Base-by-base conservation (phyloP, 2,329 filamentous ascomycete genomes). In the Cercospora sojina region DNA sequence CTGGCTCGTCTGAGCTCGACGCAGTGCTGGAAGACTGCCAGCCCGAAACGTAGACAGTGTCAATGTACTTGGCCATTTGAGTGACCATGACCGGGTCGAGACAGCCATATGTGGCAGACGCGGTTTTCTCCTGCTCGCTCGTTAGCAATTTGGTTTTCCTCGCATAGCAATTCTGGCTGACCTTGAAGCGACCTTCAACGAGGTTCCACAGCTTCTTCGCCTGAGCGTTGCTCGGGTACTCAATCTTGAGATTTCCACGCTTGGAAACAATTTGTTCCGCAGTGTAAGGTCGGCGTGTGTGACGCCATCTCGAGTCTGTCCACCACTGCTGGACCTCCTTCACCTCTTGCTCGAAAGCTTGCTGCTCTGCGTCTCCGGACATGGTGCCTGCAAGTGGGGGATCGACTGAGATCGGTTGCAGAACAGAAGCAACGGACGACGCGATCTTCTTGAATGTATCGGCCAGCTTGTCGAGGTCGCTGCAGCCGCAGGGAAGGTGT, bases 21-120 rank as follows among this genome's bases (percentile, higher is more conserved):
- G 95, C 95, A 7, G 95, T 99, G 25, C 93, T 97, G 1, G 94
- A 98, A 71, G 92, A 97, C 82, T 99, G 95, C 95, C 95, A 99
- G 71, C 95, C 95, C 63, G 95, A 98, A 69, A 99, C 95, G 80
- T 99, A 99, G 78, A 99, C 92, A 35, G 95, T 99, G 78, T 99
- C 95, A 69, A 99, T 86, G 80, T 96, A 98, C 82, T 98, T 97
- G 75, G 94, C 94, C 95, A 99, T 99, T 81, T 99, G 95, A 29
- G 95, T 98, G 78, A 99, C 87, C 91, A 97, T 97, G 64, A 96
- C 97, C 10, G 95, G 95, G 78, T 99, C 95, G 71, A 99, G 85
- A 82, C 95, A 98, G 76, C 95, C 95, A 78, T 97, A 99, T 65
- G 95, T 99, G 83, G 90, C 96, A 81, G 92, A 96, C 57, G 91